These are phyloP conservation scores for Cylindrodendrum hubeiense DNA, from an alignment of 2,329 filamentous ascomycete genomes.

Conservation along the genomic window DNA sequence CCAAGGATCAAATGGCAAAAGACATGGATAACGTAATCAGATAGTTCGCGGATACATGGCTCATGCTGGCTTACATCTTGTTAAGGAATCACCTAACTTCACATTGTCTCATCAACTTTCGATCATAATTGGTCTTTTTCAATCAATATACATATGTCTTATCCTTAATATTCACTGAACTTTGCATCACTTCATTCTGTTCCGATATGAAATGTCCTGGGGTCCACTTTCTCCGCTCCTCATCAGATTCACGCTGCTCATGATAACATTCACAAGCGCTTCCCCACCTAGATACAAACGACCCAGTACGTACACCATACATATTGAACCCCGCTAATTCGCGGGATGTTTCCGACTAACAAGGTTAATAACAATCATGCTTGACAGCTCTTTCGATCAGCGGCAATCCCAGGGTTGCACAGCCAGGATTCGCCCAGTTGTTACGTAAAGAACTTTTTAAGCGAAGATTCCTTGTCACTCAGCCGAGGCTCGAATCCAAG, in stretches of 20 bases:
- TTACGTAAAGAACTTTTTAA: too few species aligned
- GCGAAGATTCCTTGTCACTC: too few species aligned
- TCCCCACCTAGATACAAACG: background rate
- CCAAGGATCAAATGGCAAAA: too few species aligned
- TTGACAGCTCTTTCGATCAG: background rate
- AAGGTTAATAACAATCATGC: background rate
- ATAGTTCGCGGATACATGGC: background rate
- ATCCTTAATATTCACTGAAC: background rate
- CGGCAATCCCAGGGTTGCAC: too few species aligned
- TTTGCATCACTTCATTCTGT: background rate
- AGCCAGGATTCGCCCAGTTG: too few species aligned
- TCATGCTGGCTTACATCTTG: background rate
- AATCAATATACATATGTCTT: background rate
- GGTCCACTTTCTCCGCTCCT: background rate
- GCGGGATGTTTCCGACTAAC: background rate
- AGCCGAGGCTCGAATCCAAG: too few species aligned
- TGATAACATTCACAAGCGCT: background rate
- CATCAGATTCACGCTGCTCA: background rate
- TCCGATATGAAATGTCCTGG: background rate
- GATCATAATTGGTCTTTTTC: background rate
- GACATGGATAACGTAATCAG: too few species aligned
- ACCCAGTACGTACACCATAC: background rate
- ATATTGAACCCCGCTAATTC: background rate
- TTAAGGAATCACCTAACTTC: background rate
- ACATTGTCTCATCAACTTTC: background rate